Conservation (phyloP, 2,329 filamentous ascomycete genomes). For the Colletotrichum lindemuthianum region DNA sequence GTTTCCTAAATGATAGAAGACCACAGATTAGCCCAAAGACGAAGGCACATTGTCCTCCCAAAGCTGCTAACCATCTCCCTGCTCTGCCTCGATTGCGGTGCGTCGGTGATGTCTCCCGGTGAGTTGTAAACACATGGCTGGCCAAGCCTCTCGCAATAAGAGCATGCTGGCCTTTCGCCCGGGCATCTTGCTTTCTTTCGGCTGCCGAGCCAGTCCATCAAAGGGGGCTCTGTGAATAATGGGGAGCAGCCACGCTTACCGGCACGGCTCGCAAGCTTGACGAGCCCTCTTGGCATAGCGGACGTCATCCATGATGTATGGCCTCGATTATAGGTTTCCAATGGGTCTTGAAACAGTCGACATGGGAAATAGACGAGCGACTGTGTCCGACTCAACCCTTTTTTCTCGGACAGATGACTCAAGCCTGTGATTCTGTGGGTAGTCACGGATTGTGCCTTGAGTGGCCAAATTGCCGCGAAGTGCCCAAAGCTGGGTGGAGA, state of each 20-base stretch:
- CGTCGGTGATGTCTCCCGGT: not conserved
- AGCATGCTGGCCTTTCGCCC: constrained; percentile 14
- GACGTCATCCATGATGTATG: constrained; percentile 18
- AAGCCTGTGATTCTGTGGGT: too few relatives aligned
- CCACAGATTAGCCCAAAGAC: not conserved
- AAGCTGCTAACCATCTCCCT: not conserved
- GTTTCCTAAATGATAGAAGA: not conserved
- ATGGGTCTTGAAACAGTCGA: constrained; percentile 36
- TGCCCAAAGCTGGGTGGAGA: too few relatives aligned
- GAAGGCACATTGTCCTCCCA: not conserved
- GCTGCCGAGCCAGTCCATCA: not conserved
- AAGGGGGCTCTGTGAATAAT: not conserved
- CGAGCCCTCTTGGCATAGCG: constrained; percentile 27
- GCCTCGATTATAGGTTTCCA: too few relatives aligned
- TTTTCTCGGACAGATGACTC: too few relatives aligned
- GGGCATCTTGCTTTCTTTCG: constrained; percentile 23
- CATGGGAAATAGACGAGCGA: too few relatives aligned
- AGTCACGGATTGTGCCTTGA: too few relatives aligned
- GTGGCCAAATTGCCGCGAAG: too few relatives aligned
- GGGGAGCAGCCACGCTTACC: not conserved
- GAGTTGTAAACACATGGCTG: constrained; percentile 21
- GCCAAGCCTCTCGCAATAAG: constrained; percentile 17
- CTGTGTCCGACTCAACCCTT: too few relatives aligned
- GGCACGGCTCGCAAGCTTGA: constrained; percentile 25
- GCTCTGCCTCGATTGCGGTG: constrained; percentile 3